A percentile compares a stretch with the other conserved stretches of the same genome.
Evolutionary conservation across 2,329 filamentous ascomycete species (phyloP).

Genomic region (Beauveria pseudobassiana): DNA sequence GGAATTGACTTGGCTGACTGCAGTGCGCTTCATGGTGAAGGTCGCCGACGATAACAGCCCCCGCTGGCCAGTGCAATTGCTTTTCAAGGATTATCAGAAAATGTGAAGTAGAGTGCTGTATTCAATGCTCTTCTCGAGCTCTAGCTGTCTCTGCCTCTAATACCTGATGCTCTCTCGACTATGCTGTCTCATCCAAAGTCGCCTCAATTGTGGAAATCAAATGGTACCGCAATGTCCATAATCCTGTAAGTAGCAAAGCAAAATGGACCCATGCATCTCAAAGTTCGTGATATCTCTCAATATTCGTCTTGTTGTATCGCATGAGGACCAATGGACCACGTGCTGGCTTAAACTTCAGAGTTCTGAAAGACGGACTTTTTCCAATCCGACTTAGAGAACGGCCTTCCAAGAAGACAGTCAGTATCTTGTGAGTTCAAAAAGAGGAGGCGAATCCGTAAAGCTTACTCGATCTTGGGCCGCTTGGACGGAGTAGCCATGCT

Average conservation of each 20-base stretch:
- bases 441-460: no score
- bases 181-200: not conserved
- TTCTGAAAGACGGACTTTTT: not conserved
- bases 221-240: not conserved
- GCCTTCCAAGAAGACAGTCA: not conserved
- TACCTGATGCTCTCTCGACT: not conserved
- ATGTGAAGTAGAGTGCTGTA: not conserved
- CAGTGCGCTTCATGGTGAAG: not conserved
- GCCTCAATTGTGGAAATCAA: not conserved
- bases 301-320: not conserved
- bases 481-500: slow-evolving; percentile 17
- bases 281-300: not conserved
- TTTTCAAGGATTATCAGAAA: no score
- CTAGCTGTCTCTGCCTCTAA: not conserved
- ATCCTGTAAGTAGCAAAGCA: not conserved
- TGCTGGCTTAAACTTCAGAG: not conserved
- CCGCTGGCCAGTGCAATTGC: not conserved
- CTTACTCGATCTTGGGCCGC: slow-evolving; percentile 14
- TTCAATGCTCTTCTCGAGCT: not conserved
- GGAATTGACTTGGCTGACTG: no score
- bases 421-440: not conserved
- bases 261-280: not conserved
- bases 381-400: not conserved
- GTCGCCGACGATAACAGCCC: not conserved
- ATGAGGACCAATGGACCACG: not conserved